Evolutionary conservation across 441 rosid genomes (phyloP), one percentile per base, ranked within the genome.

Genomic region (Gossypium schwendimanii): DNA sequence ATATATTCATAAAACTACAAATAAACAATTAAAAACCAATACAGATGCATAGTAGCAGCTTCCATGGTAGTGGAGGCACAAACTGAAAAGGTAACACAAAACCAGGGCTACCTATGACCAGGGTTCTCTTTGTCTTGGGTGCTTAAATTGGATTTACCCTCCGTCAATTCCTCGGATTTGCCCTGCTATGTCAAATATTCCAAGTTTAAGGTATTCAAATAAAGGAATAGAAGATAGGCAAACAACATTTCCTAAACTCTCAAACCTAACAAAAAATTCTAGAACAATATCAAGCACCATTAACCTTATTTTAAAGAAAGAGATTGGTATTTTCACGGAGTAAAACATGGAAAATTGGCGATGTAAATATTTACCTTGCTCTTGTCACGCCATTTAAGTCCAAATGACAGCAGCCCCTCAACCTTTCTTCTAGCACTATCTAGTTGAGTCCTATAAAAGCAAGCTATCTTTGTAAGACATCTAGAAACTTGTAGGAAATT

Each of bases 301-400:
- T 36, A 73, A 73, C 69, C 44, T 9, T 23, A 15, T 24, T 41
- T 41, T 41, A 41, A 41, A 9, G 45, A 41, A 41, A 41, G 45
- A 41, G 45, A 41, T 41, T 41, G 14, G 8, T 9, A 41, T 41
- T 41, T 41, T 41, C 45, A 9, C 1, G 6, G 62, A 3, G 45
- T 23, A 20, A 24, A 44, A 52, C 61, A 66, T 61, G 45, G 45
- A 15, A 41, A 61, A 61, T 31, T 8, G 26, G 15, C 67, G 6
- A 67, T 52, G 75, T 55, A 61, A 59, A 58, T 62, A 61, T 65
- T 78, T 79, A 87, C 98, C 98, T 91, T 93, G 85, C 70, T 86
- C 75, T 69, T 71, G 60, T 91, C 92, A 0, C 87, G 92, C 97
- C 96, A 92, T 18, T 90, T 88, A 69, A 90, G 85, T 70, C 94